Evolutionary conservation across 1,284 basidiomycete genomes (phyloP).

Genomic region (Irpex rosettiformis): DNA sequence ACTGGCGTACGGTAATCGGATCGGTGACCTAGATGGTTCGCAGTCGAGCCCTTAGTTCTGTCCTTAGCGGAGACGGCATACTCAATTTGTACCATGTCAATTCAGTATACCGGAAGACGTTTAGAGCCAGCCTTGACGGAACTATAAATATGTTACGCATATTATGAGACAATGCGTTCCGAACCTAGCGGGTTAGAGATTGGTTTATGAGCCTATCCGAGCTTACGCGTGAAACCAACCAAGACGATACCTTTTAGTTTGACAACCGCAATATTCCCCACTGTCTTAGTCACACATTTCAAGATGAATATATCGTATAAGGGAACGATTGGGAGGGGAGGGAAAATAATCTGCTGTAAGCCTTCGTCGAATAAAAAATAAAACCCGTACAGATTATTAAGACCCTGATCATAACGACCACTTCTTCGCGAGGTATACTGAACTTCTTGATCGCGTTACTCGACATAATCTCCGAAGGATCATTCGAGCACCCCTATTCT

Average conservation of each 20-base stretch:
- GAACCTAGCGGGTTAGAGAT: no score
- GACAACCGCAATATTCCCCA: constrained; percentile 29
- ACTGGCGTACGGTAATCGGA: constrained; percentile 28
- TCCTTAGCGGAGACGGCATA: no score
- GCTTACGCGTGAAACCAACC: no score
- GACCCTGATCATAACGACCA: constrained; percentile 57
- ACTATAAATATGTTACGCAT: constrained; percentile 42
- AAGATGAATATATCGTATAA: constrained; percentile 38
- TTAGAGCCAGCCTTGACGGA: constrained; percentile 38
- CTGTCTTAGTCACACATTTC: constrained; percentile 10
- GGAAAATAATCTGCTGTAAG: no score
- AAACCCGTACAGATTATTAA: no score
- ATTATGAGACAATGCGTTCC: no score
- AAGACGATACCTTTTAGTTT: constrained; percentile 37
- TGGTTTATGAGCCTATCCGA: no score
- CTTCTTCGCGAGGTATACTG: constrained; percentile 50
- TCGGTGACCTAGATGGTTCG: constrained; percentile 27
- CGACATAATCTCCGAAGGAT: constrained; percentile 50
- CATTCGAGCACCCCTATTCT: constrained; percentile 33
- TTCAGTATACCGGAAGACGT: constrained; percentile 41
- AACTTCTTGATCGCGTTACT: constrained; percentile 57
- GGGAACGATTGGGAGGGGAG: constrained; percentile 17
- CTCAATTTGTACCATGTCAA: constrained; percentile 31
- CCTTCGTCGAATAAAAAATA: no score
- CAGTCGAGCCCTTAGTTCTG: no score